Evolutionary conservation across 345 rosid genomes (phyloP), one percentile per base, ranked within the genome.

Genomic region (Eucalyptus marginata): DNA sequence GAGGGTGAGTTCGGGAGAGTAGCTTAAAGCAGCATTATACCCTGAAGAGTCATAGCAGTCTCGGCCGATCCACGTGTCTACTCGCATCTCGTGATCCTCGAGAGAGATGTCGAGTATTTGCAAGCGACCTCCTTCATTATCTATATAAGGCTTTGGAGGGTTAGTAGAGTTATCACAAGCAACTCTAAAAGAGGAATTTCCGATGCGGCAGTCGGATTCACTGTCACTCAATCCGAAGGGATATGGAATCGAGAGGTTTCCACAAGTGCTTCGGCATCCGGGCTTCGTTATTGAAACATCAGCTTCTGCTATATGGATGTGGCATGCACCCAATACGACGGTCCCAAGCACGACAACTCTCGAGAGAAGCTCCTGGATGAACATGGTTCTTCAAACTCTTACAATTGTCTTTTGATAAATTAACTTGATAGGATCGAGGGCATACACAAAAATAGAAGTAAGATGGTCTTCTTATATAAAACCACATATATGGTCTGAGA

Each of bases 1-100:
- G 22, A 87, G 4, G 13, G 1, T 6, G 59, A 81, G 7, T 5
- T 0, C 0, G 7, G 24, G 13, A 16, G 0, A 0, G 4, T 0
- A 0, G 43, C 80, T 68, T 33, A 0, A 17, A 17, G 0, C 0
- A 2, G 4, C 25, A 4, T 8, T 0, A 3, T 3, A 4, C 24
- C 44, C 44, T 4, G 7, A 1, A 25, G 16, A 8, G 6, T 8
- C 0, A 24, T 33, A 14, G 31, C 17, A 4, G 22, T 0, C 54
- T 91, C 2, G 51, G 4, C 1, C 8, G 1, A 20, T 22, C 4
- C 14, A 3, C 90, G 49, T 87, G 87, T 2, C 1, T 8, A 68
- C 7, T 3, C 7, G 24, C 7, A 68, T 33, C 44, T 68, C 44
- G 13, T 68, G 80, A 31, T 68, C 24, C 13, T 68, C 43, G 7